Conservation (phyloP, 2,329 filamentous ascomycete genomes). For the Fusarium mexicanum region DNA sequence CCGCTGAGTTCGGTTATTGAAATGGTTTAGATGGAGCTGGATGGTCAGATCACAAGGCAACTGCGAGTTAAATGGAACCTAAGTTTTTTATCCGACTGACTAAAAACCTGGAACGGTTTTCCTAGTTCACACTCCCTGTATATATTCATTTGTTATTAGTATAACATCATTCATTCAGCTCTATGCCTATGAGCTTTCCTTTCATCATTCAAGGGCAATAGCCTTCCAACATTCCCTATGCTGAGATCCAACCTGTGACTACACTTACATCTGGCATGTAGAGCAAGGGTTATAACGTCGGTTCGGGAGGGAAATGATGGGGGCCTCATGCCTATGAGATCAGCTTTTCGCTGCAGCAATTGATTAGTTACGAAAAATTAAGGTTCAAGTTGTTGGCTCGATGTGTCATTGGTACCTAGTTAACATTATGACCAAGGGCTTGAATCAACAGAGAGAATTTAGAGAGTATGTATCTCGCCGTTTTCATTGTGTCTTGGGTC, state of each 20-base stretch:
- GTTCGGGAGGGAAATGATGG: too few relatives aligned
- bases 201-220: rapidly evolving
- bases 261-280: neutral
- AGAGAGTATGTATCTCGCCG: too few relatives aligned
- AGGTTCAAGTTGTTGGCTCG: too few relatives aligned
- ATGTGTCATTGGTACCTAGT: too few relatives aligned
- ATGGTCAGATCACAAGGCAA: rapidly evolving
- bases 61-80: neutral
- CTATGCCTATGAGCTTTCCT: neutral
- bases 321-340: too few relatives aligned
- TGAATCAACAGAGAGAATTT: too few relatives aligned
- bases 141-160: rapidly evolving
- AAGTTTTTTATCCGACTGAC: neutral
- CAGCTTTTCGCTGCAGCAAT: too few relatives aligned
- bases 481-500: too few relatives aligned
- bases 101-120: rapidly evolving
- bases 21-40: neutral
- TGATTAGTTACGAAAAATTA: too few relatives aligned
- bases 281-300: neutral
- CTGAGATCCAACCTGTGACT: neutral
- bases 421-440: too few relatives aligned
- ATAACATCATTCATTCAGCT: rapidly evolving
- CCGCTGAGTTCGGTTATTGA: neutral
- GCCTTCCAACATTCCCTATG: neutral
- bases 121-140: neutral